Percentiles rank a stretch among this genome's conserved stretches.
Evolutionary conservation across 129 eudicot species (phyloP).

Genomic region (Lactuca saligna): DNA sequence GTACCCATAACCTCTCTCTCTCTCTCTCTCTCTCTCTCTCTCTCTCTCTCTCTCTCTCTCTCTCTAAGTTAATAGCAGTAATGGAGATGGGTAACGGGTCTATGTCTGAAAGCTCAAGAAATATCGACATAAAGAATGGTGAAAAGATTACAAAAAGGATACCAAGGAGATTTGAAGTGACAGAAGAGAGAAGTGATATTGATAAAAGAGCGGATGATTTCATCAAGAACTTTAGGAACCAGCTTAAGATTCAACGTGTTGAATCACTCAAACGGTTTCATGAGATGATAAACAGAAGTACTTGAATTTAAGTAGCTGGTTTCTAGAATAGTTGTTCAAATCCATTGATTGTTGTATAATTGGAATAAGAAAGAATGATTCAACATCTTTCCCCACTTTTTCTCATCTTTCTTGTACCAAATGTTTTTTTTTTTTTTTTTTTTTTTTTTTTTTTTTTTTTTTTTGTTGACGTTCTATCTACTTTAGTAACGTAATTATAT

Average conservation of each 20-base stretch:
- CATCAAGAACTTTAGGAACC: slow-evolving; percentile 55
- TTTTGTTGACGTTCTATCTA: neutral
- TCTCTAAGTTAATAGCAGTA: neutral
- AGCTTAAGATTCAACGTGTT: slow-evolving; percentile 47
- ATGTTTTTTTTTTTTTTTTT: neutral
- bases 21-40: neutral
- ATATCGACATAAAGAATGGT: slow-evolving; percentile 3
- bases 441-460: neutral
- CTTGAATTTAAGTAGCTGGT: slow-evolving; percentile 15
- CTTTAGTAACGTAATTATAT: too few species aligned
- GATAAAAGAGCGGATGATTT: slow-evolving; percentile 52
- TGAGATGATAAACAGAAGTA: slow-evolving; percentile 38
- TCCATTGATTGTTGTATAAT: neutral
- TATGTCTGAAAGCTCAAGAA: slow-evolving; percentile 17
- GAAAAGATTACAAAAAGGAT: slow-evolving; percentile 12
- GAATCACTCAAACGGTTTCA: slow-evolving; percentile 45
- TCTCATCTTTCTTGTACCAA: slow-evolving; percentile 3
- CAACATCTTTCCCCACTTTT: slow-evolving; percentile 2
- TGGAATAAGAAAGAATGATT: neutral
- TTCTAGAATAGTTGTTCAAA: neutral
- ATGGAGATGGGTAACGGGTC: slow-evolving; percentile 35
- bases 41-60: neutral
- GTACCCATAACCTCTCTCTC: neutral
- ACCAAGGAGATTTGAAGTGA: slow-evolving; percentile 19
- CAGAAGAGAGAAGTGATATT: slow-evolving; percentile 35